Base-by-base conservation (phyloP, 805 yeast species). In the Brettanomyces nanus region DNA sequence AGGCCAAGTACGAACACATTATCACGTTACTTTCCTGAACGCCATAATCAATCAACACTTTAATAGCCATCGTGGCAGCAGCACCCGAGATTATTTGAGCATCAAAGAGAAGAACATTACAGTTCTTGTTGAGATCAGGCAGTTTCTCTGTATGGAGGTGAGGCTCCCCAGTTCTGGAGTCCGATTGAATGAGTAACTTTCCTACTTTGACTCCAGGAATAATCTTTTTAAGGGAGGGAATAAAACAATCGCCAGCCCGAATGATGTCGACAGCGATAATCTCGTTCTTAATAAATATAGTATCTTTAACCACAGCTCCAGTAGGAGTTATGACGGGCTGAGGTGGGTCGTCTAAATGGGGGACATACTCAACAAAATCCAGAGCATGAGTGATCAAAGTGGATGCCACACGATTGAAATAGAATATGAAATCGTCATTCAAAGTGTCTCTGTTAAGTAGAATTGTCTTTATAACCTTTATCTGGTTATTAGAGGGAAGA, bases 21-120 rank as follows among this genome's bases (percentile, higher is more conserved):
- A 79, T 71, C 18, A 92, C 81, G 45, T 82, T 71, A 22, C 68
- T 62, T 35, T 73, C 70, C 6, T 56, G 48, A 18, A 85, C 80
- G 5, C 80, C 82, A 54, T 90, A 94, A 53, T 90, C 97, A 13
- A 84, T 48, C 35, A 90, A 62, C 3, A 90, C 87, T 49, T 86
- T 92, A 32, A 85, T 75, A 0, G 97, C 95, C 97, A 90, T 92
- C 31, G 86, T 82, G 2, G 89, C 80, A 0, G 95, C 95, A 0
- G 96, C 95, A 2, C 97, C 98, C 22, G 95, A 79, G 23, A 85
- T 80, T 35, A 86, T 68, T 55, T 90, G 96, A 0, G 95, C 85
- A 53, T 90, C 97, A 52, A 85, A 74, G 35, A 90, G 59, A 6
- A 90, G 59, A 1, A 85, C 75, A 43, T 71, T 74, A 26, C 63